phyloP scores from a whole-genome alignment of 768 basidiomycete genomes.

The Cystobasidium onofrii region DNA sequence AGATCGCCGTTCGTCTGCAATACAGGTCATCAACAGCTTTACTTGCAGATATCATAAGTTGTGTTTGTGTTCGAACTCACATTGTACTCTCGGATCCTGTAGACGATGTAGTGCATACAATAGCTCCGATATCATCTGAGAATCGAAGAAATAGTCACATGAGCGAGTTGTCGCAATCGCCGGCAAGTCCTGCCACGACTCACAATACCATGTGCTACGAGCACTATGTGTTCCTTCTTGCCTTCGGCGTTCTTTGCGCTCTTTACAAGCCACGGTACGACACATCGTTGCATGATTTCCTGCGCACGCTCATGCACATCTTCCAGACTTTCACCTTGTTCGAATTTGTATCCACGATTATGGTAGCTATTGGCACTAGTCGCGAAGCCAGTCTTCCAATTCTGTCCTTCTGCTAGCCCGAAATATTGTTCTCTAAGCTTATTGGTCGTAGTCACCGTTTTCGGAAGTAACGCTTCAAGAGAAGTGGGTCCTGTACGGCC shows the following conservation, averaged over 20 bases:
- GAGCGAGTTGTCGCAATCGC: too few relatives aligned
- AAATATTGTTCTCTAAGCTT: slow-evolving; percentile 49
- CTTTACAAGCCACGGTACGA: slow-evolving; percentile 44
- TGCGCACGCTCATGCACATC: slow-evolving; percentile 47
- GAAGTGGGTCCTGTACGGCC: slow-evolving; percentile 24
- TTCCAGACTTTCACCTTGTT: slow-evolving; percentile 46
- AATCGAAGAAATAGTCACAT: too few relatives aligned
- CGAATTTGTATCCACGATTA: slow-evolving; percentile 45
- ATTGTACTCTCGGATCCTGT: slow-evolving; percentile 18
- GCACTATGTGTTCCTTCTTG: slow-evolving; percentile 42
- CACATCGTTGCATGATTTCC: slow-evolving; percentile 45
- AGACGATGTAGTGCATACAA: slow-evolving; percentile 17
- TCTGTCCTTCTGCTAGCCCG: slow-evolving; percentile 45
- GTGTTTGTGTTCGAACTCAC: too few relatives aligned
- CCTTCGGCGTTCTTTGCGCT: slow-evolving; percentile 33
- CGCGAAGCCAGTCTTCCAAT: slow-evolving; percentile 36
- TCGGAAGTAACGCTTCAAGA: slow-evolving; percentile 36
- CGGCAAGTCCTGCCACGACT: slow-evolving; percentile 37
- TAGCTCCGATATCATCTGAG: slow-evolving; percentile 31
- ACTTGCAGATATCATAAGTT: too few relatives aligned
- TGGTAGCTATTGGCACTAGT: slow-evolving; percentile 39
- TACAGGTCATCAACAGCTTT: too few relatives aligned
- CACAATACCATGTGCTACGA: slow-evolving; percentile 50
- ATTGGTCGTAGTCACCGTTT: slow-evolving; percentile 42
- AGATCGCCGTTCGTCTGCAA: slow-evolving; percentile 5